Conservation (phyloP, 257 asterid species). For the Solanum microdontum region DNA sequence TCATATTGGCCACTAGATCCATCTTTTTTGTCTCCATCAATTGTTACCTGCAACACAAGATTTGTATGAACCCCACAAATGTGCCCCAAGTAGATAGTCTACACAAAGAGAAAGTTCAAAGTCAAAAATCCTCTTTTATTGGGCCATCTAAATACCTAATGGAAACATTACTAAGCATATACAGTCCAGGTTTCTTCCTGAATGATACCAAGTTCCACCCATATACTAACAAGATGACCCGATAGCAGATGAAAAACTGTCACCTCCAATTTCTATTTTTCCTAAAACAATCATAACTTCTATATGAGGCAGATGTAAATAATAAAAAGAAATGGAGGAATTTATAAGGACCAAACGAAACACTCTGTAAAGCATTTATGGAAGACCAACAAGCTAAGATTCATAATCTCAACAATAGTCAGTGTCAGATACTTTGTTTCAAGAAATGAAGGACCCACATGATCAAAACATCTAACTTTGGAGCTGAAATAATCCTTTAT, state of each 20-base stretch:
- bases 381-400: neutral
- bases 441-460: neutral
- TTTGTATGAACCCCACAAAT: neutral
- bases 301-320: neutral
- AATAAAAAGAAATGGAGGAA: neutral
- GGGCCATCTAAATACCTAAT: neutral
- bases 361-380: neutral
- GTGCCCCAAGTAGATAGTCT: neutral
- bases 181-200: neutral
- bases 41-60: slow-evolving; percentile 38
- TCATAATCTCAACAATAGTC: neutral
- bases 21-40: slow-evolving; percentile 69
- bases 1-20: slow-evolving; percentile 60
- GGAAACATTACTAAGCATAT: neutral
- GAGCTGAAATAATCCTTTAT: neutral
- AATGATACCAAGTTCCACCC: neutral
- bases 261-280: neutral
- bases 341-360: neutral
- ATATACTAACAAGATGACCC: neutral
- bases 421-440: neutral
- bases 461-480: neutral
- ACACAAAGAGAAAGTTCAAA: neutral
- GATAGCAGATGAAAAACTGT: neutral
- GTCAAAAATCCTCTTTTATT: neutral
- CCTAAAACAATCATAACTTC: neutral